These are phyloP conservation scores for Yamagishiella unicocca DNA, from an alignment of 139 green algal genomes.

Conservation along the genomic window DNA sequence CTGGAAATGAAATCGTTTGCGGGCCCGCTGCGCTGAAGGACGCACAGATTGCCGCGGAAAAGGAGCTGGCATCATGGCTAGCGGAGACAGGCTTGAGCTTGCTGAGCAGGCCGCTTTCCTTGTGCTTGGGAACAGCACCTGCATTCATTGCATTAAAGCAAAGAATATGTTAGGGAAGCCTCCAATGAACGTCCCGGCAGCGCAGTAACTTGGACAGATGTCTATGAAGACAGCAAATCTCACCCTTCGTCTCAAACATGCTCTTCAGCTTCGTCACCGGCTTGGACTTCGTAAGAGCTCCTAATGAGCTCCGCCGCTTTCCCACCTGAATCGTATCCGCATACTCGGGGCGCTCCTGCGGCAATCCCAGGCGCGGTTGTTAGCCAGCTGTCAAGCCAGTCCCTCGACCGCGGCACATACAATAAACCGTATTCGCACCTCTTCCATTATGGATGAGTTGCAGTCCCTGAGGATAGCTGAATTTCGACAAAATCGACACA, in stretches of 20 bases:
- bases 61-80: constrained; percentile 23
- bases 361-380: background rate
- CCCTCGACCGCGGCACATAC: background rate
- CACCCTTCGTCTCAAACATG: constrained; percentile 46
- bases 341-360: constrained; percentile 1
- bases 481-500: too few species aligned
- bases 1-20: constrained; percentile 11
- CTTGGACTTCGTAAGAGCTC: constrained; percentile 25
- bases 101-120: constrained; percentile 15
- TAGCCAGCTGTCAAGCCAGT: background rate
- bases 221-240: too few species aligned
- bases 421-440: background rate
- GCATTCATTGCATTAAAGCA: background rate
- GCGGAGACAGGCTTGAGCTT: constrained; percentile 33
- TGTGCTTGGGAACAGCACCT: constrained; percentile 7
- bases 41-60: background rate
- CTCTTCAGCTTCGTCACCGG: constrained; percentile 30
- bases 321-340: constrained; percentile 17
- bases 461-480: background rate
- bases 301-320: constrained; percentile 26
- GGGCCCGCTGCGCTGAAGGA: background rate
- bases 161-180: background rate
- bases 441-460: background rate
- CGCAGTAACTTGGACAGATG: too few species aligned
- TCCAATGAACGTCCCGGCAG: background rate